Conservation (phyloP, 768 basidiomycete species). For the Amanita thiersii region DNA sequence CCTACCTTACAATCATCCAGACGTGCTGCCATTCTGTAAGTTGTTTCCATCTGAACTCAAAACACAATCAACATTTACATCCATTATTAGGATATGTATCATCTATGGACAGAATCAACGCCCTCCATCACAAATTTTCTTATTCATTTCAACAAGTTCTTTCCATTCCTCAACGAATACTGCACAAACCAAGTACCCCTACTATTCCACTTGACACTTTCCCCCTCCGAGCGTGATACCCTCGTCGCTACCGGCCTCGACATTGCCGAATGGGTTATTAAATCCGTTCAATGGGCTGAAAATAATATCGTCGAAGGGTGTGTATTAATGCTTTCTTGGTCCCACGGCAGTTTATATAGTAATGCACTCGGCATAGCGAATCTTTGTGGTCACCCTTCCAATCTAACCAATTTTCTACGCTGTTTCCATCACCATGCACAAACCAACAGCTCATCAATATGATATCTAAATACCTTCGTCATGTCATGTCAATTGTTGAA, state of each 20-base stretch:
- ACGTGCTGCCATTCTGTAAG: constrained; percentile 22
- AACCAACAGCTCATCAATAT: constrained; percentile 12
- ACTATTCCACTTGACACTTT: constrained; percentile 20
- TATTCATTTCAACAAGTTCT: constrained; percentile 33
- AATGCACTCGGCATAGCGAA: not conserved
- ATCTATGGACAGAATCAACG: constrained; percentile 20
- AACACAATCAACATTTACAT: not conserved
- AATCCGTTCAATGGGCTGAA: constrained; percentile 17
- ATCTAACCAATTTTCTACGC: constrained; percentile 13
- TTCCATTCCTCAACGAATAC: constrained; percentile 21
- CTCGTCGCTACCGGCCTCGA: constrained; percentile 12
- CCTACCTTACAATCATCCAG: constrained; percentile 24
- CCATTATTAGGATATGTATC: constrained; percentile 22
- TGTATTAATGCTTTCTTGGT: constrained; percentile 2
- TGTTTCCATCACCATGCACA: constrained; percentile 12
- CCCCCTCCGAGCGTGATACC: constrained; percentile 14
- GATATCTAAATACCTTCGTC: constrained; percentile 17
- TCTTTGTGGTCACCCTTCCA: constrained; percentile 10
- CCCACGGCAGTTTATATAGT: constrained; percentile 1
- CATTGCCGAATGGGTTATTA: constrained; percentile 13
- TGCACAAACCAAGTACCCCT: constrained; percentile 13
- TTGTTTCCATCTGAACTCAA: not conserved
- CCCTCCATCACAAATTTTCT: constrained; percentile 25
- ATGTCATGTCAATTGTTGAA: constrained; percentile 14
- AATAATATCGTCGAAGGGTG: constrained; percentile 12